phyloP scores from a whole-genome alignment of 192 early-diverging fungal species.

The Allomyces javanicus region DNA sequence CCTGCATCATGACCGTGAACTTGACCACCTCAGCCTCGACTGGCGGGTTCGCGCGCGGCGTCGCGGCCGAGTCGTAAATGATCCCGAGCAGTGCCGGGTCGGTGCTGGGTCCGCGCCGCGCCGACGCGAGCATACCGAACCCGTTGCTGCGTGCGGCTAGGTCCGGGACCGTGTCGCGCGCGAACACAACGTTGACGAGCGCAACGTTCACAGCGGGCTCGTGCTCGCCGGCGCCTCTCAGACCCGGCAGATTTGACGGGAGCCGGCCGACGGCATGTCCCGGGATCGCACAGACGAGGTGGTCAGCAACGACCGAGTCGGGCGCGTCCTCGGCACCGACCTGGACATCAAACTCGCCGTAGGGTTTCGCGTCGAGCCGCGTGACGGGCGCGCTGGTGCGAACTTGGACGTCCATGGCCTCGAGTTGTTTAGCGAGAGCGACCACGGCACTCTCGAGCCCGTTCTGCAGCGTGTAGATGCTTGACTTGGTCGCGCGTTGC shows the following conservation, averaged over 20 bases:
- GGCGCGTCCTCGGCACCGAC: conserved; percentile 9
- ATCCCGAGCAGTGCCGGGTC: background rate
- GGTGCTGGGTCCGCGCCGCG: background rate
- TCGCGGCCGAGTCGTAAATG: background rate
- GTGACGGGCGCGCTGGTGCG: conserved; percentile 34
- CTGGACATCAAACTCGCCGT: conserved; percentile 36
- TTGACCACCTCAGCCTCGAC: background rate
- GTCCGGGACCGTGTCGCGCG: conserved; percentile 19
- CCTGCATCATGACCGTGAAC: background rate
- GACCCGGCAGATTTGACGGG: conserved; percentile 13
- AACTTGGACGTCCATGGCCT: conserved; percentile 35
- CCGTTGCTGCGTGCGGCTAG: background rate
- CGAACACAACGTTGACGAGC: conserved; percentile 63
- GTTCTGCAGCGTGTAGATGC: background rate
- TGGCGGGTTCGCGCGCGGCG: background rate
- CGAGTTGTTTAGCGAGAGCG: background rate
- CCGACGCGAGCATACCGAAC: background rate
- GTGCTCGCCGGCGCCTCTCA: conserved; percentile 21
- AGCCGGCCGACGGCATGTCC: conserved; percentile 24
- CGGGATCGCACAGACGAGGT: conserved; percentile 53
- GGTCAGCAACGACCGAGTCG: conserved; percentile 21
- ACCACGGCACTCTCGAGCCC: background rate
- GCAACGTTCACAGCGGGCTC: conserved; percentile 60
- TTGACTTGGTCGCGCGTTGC: background rate
- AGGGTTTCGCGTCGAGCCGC: conserved; percentile 23